Evolutionary conservation across 2,329 filamentous ascomycete genomes (phyloP), one percentile per base, ranked within the genome.

Genomic region (Fusarium xyrophilum): DNA sequence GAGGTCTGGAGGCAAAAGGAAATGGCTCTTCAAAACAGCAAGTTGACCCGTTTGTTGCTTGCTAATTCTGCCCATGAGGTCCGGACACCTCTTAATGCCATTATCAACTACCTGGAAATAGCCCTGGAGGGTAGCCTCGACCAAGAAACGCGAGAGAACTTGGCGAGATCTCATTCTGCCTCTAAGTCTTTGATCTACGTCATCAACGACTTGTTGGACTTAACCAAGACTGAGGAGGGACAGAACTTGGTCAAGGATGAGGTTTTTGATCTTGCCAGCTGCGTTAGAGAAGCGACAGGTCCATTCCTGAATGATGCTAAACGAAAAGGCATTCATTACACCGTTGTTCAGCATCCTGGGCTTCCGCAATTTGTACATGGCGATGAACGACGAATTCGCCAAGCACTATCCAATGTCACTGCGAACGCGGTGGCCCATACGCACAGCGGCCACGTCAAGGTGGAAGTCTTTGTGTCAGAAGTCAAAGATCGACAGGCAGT

Each of bases 1-100:
- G 92, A 96, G 74, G 93, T 97, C 3, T 97, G 93, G 93, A 85
- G 93, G 58, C 92, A 97, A 75, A 97, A 97, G 70, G 93, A 97
- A 76, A 90, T 89, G 3, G 92, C 92, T 1, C 76, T 97, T 62
- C 91, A 96, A 72, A 95, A 84, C 75, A 96, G 91, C 70, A 91
- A 94, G 63, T 82, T 97, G 4, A 97, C 93, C 1, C 85, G 88
- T 47, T 79, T 97, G 7, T 79, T 97, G 3, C 82, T 97, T 25
- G 92, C 93, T 7, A 97, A 97, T 69, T 96, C 93, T 1, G 93
- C 93, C 0, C 94, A 97, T 68, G 93, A 97, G 80, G 93, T 97
- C 12, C 89, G 94, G 51, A 97, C 93, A 1, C 93, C 93, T 0
- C 81, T 97, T 4, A 97, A 97, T 74, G 93, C 93, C 19, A 97